Base-by-base conservation (phyloP, 306 rosid genomes). In the Citrullus colocynthis region DNA sequence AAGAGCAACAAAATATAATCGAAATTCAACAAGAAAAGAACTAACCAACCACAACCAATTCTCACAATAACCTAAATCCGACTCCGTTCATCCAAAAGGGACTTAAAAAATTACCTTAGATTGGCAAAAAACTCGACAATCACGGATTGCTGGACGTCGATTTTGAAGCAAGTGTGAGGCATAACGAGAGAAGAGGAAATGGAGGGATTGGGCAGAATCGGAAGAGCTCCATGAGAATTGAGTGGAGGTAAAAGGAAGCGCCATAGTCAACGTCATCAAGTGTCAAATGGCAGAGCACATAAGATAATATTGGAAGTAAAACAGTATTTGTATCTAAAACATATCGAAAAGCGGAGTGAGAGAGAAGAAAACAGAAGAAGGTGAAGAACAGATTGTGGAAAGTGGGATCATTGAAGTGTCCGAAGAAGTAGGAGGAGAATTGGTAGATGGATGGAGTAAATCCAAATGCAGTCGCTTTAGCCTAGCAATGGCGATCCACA, bases 71-170 rank as follows among this genome's bases (percentile, higher is more conserved):
- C 58, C 36, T 1, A 69, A 42, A 69, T 7, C 30, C 37, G 37
- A 44, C 2, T 69, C 16, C 54, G 4, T 42, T 45, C 4, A 54
- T 28, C 14, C 61, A 58, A 15, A 32, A 78, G 30, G 73, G 78
- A 44, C 16, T 37, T 30, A 4, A 42, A 28, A 44, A 82, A 86
- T 21, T 48, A 88, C 96, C 93, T 84, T 82, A 55, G 87, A 79
- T 80, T 84, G 85, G 84, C 86, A 87, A 84, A 76, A 87, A 42
- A 86, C 83, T 39, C 82, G 90, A 62, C 73, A 77, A 42, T 56
- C 84, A 61, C 79, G 84, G 61, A 45, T 69, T 34, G 51, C 54
- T 49, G 81, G 48, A 75, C 76, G 77, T 10, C 81, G 71, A 10
- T 15, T 60, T 13, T 70, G 4, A 45, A 44, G 75, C 30, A 70